phyloP scores from a whole-genome alignment of 352 stramenopile genomes.

The Pythium vanterpoolii region DNA sequence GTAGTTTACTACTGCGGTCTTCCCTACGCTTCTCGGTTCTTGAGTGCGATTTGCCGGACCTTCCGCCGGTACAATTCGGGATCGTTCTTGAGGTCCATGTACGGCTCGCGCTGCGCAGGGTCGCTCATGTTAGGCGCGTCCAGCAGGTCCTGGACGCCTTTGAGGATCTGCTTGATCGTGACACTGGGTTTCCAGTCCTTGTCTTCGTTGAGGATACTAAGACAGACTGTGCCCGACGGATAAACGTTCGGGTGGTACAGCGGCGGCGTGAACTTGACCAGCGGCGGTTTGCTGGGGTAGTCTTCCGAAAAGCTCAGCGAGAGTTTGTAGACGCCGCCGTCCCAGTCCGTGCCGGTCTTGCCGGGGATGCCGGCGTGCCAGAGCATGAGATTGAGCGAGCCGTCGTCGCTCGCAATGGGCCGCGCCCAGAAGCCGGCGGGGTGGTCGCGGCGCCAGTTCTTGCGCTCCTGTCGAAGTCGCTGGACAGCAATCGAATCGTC shows the following conservation, averaged over 20 bases:
- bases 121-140: conserved; percentile 88
- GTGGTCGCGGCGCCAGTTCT: conserved; percentile 94
- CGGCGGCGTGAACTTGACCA: conserved; percentile 97
- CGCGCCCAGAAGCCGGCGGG: conserved; percentile 97
- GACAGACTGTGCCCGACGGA: conserved; percentile 96
- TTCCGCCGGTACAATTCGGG: conserved; percentile 88
- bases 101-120: conserved; percentile 81
- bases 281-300: conserved; percentile 97
- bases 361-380: conserved; percentile 97
- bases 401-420: conserved; percentile 90
- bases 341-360: conserved; percentile 96
- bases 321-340: conserved; percentile 97
- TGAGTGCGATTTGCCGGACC: conserved; percentile 76
- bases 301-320: conserved; percentile 96
- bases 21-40: conserved; percentile 66
- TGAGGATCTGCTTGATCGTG: conserved; percentile 98
- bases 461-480: conserved; percentile 91
- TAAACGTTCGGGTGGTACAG: conserved; percentile 98
- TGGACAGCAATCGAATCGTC: conserved; percentile 89
- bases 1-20: not conserved
- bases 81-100: conserved; percentile 89
- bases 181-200: conserved; percentile 98
- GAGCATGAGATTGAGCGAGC: conserved; percentile 95
- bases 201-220: conserved; percentile 99
- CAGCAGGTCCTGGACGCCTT: conserved; percentile 93